Base-by-base conservation (phyloP, 768 basidiomycete genomes). In the Dioszegia aurantiaca region DNA sequence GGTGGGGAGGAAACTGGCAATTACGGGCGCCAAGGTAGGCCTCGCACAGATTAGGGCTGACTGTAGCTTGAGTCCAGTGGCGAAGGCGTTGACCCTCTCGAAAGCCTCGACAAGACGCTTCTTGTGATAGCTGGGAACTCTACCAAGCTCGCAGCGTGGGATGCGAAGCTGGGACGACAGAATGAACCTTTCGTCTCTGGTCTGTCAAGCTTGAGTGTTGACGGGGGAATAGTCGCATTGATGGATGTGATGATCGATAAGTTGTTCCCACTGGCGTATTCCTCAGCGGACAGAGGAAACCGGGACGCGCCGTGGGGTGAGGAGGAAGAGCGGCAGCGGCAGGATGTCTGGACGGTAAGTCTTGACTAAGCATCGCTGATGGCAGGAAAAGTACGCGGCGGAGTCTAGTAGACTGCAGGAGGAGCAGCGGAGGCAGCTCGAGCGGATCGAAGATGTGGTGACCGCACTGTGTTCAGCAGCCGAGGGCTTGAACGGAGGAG, bases 101-200 rank as follows among this genome's bases (percentile, higher is more conserved):
- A 92, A 60, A 89, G 88, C 1, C 87, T 88, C 63, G 78, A 83
- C 58, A 85, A 82, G 5, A 83, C 83, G 23, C 81, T 80, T 46
- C 80, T 99, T 19, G 70, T 83, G 21, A 75, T 99, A 17, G 81
- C 82, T 3, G 91, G 89, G 2, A 99, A 99, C 74, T 88, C 89
- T 0, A 86, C 90, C 1, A 86, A 88, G 61, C 80, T 93, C 52
- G 88, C 87, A 3, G 83, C 85, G 0, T 99, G 95, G 95, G 84
- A 95, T 69, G 80, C 85, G 1, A 89, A 86, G 64, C 82, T 99
- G 5, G 95, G 95, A 6, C 90, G 90, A 69, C 83, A 83, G 58
- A 78, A 68, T 23, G 42, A 54, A 2, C 86, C 85, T 1, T 88
- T 82, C 67, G 80, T 93, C 26, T 84, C 89, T 0, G 87, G 88